Conservation (phyloP, 2,329 filamentous ascomycete species). For the Arthrinium phaeospermum region DNA sequence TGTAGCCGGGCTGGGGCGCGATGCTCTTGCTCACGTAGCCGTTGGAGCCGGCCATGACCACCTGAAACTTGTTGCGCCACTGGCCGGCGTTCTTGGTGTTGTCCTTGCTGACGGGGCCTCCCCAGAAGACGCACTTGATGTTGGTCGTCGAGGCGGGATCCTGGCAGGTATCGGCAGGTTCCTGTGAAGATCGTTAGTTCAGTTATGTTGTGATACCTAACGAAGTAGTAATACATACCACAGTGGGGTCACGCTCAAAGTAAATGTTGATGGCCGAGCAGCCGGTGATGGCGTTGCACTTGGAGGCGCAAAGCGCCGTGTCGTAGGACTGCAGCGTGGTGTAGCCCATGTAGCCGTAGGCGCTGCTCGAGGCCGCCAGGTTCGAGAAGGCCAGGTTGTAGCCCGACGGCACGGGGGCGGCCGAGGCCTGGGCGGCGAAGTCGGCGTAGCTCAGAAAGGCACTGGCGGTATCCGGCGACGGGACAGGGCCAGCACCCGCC, state of each 20-base stretch:
- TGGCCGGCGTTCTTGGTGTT: conserved; percentile 33
- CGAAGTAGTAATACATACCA: background rate
- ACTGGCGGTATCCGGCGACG: conserved; percentile 10
- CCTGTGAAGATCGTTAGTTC: too few relatives aligned
- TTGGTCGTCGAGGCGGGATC: conserved; percentile 33
- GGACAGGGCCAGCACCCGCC: conserved; percentile 4
- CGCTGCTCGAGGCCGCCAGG: conserved; percentile 34
- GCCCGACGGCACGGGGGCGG: conserved; percentile 6
- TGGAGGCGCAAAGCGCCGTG: conserved; percentile 29
- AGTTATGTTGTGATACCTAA: too few relatives aligned
- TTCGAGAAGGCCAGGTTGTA: conserved; percentile 34
- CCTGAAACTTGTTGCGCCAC: conserved; percentile 33
- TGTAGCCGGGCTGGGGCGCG: conserved; percentile 26
- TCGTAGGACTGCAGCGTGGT: conserved; percentile 29
- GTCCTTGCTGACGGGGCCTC: conserved; percentile 30
- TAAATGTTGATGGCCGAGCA: conserved; percentile 38
- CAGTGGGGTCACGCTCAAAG: conserved; percentile 36
- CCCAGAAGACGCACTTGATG: conserved; percentile 40
- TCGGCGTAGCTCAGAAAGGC: conserved; percentile 12
- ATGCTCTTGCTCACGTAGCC: conserved; percentile 38
- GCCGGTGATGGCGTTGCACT: conserved; percentile 32
- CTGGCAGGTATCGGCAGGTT: conserved; percentile 28
- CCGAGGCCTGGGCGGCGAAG: background rate
- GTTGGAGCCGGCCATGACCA: conserved; percentile 50
- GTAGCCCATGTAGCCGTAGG: conserved; percentile 40